These are phyloP conservation scores for Cardamine chenopodiifolia DNA, from an alignment of 345 rosid species.

Conservation along the genomic window DNA sequence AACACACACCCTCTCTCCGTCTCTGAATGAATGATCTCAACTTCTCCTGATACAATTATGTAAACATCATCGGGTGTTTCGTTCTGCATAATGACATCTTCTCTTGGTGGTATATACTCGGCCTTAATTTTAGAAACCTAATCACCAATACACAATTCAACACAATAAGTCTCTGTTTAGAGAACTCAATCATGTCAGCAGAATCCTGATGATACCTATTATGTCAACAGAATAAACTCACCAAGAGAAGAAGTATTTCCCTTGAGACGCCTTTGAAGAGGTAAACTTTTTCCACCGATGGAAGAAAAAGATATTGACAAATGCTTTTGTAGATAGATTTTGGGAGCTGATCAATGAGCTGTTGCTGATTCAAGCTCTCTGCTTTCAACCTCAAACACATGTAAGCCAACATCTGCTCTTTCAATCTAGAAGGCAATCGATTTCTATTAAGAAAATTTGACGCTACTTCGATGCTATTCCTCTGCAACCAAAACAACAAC, in stretches of 20 bases:
- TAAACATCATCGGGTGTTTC: conserved; percentile 89
- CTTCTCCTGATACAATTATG: conserved; percentile 81
- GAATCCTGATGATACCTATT: background rate
- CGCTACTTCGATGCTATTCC: conserved; percentile 85
- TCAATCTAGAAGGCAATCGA: conserved; percentile 69
- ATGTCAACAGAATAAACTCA: conserved; percentile 21
- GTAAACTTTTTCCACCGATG: conserved; percentile 68
- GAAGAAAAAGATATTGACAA: conserved; percentile 79
- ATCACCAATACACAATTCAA: conserved; percentile 17
- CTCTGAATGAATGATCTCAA: conserved; percentile 64
- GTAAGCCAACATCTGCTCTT: conserved; percentile 83
- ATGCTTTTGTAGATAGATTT: conserved; percentile 86
- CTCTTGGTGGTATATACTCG: conserved; percentile 91
- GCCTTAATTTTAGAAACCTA: conserved; percentile 87
- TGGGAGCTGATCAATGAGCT: conserved; percentile 84
- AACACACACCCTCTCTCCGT: conserved; percentile 58
- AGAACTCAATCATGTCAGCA: background rate
- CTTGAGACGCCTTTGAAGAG: conserved; percentile 72
- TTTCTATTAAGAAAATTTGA: conserved; percentile 78
- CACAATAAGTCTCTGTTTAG: background rate
- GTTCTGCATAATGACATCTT: conserved; percentile 82
- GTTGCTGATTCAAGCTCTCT: conserved; percentile 85
- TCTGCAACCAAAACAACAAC: conserved; percentile 51
- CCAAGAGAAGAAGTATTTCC: conserved; percentile 68
- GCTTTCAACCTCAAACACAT: conserved; percentile 93